Conservation (phyloP, 2,329 filamentous ascomycete species). For the Clathrospora elynae region DNA sequence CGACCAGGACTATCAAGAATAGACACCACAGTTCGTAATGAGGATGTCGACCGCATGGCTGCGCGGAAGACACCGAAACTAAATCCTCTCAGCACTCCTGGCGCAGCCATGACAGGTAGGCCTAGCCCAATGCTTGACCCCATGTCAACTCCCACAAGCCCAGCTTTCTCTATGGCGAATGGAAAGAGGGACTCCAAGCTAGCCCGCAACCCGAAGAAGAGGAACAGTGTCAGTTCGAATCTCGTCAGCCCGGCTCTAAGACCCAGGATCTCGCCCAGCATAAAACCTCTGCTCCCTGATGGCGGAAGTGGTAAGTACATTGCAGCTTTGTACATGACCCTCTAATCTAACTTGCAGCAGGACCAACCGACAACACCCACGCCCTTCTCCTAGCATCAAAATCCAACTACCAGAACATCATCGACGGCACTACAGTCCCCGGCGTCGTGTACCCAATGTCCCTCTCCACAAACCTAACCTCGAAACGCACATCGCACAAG, state of each 20-base stretch:
- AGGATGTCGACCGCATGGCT: constrained; percentile 60
- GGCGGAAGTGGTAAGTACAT: constrained; percentile 56
- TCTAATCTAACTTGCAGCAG: constrained; percentile 33
- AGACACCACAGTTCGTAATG: constrained; percentile 56
- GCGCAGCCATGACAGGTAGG: constrained; percentile 33
- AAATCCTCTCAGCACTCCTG: constrained; percentile 59
- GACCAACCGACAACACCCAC: constrained; percentile 62
- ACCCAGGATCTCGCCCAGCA: constrained; percentile 90
- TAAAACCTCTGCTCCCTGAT: constrained; percentile 84
- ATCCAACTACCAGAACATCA: constrained; percentile 96
- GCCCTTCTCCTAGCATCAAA: constrained; percentile 86
- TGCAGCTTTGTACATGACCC: not conserved
- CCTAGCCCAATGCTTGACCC: constrained; percentile 60
- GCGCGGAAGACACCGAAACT: constrained; percentile 71
- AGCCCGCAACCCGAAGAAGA: constrained; percentile 46
- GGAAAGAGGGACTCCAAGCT: constrained; percentile 42
- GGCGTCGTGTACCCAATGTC: constrained; percentile 90
- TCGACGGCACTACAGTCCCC: constrained; percentile 89
- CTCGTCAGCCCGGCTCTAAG: constrained; percentile 85
- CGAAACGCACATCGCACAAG: constrained; percentile 96
- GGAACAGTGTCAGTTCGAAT: constrained; percentile 63
- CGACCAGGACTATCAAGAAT: constrained; percentile 56
- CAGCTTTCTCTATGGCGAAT: constrained; percentile 34
- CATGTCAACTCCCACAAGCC: constrained; percentile 57
- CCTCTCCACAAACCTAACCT: constrained; percentile 89